Percentiles rank a stretch among this genome's conserved stretches.
phyloP scores from a whole-genome alignment of 1,284 basidiomycete species.

The Schizophyllum commune region DNA sequence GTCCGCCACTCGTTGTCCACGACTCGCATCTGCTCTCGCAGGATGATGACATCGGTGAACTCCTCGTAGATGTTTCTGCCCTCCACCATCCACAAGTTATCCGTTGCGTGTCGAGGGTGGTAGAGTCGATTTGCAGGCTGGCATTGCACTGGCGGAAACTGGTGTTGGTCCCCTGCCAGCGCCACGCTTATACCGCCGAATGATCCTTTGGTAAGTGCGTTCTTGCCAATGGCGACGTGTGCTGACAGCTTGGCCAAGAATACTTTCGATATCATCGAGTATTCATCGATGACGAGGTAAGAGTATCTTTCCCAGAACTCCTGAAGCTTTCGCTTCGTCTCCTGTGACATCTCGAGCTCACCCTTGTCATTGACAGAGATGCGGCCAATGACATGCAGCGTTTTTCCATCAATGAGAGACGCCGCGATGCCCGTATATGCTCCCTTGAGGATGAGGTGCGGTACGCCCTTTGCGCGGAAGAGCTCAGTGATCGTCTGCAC shows the following conservation, averaged over 20 bases:
- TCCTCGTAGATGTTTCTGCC: conserved; percentile 26
- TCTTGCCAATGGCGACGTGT: conserved; percentile 15
- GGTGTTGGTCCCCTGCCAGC: conserved; percentile 31
- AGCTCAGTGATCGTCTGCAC: conserved; percentile 23
- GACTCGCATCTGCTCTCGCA: conserved; percentile 27
- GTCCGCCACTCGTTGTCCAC: conserved; percentile 24
- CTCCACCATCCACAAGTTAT: conserved; percentile 6
- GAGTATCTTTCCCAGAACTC: conserved; percentile 13
- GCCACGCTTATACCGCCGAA: conserved; percentile 33
- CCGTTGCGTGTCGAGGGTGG: conserved; percentile 5
- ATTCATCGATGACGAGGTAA: conserved; percentile 27
- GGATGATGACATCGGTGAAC: conserved; percentile 27
- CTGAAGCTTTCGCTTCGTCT: conserved; percentile 8
- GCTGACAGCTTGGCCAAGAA: conserved; percentile 20
- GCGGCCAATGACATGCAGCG: conserved; percentile 6
- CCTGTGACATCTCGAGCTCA: neutral
- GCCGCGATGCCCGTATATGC: conserved; percentile 29
- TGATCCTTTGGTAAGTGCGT: neutral
- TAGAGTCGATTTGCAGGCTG: conserved; percentile 15
- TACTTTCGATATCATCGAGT: conserved; percentile 23
- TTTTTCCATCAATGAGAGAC: conserved; percentile 22
- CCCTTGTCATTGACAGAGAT: neutral
- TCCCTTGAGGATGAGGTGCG: conserved; percentile 12
- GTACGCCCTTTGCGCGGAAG: conserved; percentile 14
- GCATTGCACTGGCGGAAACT: conserved; percentile 29